A percentile compares a stretch with the other conserved stretches of the same genome.
These are phyloP conservation scores for Xylariaceae sp. DNA, from an alignment of 2,329 filamentous ascomycete species.

Conservation along the genomic window DNA sequence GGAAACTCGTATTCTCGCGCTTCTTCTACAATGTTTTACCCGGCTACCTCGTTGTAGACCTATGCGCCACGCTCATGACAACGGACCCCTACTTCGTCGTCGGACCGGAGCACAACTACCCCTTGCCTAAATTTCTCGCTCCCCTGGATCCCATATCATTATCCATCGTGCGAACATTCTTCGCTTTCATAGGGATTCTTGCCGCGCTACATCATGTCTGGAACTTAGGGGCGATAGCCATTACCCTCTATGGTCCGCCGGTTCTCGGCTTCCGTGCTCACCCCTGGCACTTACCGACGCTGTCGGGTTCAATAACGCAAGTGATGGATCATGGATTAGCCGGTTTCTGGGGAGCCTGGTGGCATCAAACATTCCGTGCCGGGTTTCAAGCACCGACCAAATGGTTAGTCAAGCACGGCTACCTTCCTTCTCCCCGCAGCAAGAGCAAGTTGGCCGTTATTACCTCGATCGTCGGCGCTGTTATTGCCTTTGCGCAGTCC, in stretches of 20 bases:
- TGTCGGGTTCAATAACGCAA: constrained; percentile 49
- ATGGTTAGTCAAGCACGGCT: constrained; percentile 14
- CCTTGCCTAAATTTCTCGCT: constrained; percentile 42
- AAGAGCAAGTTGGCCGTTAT: constrained; percentile 34
- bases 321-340: constrained; percentile 65
- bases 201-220: constrained; percentile 58
- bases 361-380: constrained; percentile 81
- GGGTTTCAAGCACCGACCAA: constrained; percentile 47
- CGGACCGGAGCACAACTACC: constrained; percentile 39
- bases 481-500: constrained; percentile 59
- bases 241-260: constrained; percentile 44
- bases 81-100: constrained; percentile 73
- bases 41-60: constrained; percentile 63
- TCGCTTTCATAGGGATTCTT: constrained; percentile 54
- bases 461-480: constrained; percentile 33
- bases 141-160: constrained; percentile 42
- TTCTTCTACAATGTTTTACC: constrained; percentile 43
- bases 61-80: constrained; percentile 62
- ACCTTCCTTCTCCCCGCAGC: constrained; percentile 50
- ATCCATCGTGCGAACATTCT: constrained; percentile 49
- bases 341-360: constrained; percentile 80
- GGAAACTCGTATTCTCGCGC: constrained; percentile 42
- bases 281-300: constrained; percentile 50
- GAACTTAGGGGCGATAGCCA: constrained; percentile 52
- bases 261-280: constrained; percentile 48